Evolutionary conservation across 371 early-diverging fungal species (phyloP).

Genomic region (Mucor plumbeus): DNA sequence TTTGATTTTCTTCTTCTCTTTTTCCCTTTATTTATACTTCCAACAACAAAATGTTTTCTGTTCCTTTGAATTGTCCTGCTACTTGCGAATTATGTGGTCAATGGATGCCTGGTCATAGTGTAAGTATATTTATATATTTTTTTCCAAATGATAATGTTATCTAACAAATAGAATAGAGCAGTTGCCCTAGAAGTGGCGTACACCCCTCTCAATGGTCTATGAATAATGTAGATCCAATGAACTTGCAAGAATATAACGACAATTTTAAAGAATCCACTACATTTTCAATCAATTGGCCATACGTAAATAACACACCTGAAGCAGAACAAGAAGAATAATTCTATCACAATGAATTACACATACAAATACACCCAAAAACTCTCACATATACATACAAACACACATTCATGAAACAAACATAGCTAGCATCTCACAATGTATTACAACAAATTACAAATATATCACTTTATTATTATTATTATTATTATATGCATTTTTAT

Average conservation of each 20-base stretch:
- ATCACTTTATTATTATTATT: not conserved
- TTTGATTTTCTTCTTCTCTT: not conserved
- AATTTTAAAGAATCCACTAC: not conserved
- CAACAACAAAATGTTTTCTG: conserved; percentile 3
- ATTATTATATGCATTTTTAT: conserved; percentile 11
- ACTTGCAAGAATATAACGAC: conserved; percentile 1
- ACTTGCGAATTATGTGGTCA: conserved; percentile 42
- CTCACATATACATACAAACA: conserved; percentile 2
- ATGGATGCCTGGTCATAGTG: conserved; percentile 40
- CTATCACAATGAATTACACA: not conserved
- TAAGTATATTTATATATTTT: conserved; percentile 10
- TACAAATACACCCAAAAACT: not conserved
- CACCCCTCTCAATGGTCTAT: conserved; percentile 41
- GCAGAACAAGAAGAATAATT: not conserved
- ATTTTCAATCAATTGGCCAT: not conserved
- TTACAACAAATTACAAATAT: not conserved
- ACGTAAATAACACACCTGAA: not conserved
- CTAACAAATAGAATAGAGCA: conserved; percentile 15
- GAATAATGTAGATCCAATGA: not conserved
- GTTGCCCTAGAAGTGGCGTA: conserved; percentile 38
- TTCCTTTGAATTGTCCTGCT: conserved; percentile 28
- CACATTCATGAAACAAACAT: conserved; percentile 9
- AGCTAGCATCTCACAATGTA: conserved; percentile 7
- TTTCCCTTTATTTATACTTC: not conserved
- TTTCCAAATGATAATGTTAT: not conserved